Evolutionary conservation across 176 grass and related monocot genomes (phyloP), one percentile per base, ranked within the genome.

Genomic region (Pharus latifolius): DNA sequence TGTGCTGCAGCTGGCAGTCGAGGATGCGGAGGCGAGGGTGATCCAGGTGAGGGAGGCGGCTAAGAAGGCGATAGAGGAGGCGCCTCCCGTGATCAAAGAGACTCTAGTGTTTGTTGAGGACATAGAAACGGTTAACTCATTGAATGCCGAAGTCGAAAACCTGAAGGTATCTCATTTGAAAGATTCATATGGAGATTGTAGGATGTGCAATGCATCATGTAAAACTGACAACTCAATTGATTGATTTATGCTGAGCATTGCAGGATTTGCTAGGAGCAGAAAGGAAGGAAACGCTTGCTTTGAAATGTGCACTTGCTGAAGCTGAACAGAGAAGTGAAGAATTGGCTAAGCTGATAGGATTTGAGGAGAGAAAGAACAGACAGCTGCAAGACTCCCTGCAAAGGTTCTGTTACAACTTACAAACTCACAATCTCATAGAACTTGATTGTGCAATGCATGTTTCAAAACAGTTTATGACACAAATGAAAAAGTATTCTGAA

Each of bases 231-330:
- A 7, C 45, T 2, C 14, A 20, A 43, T 72, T 18, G 45, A 67
- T 7, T 26, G 3, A 9, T 34, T 61, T 1, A 12, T 7, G 10
- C n/a, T 76, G 16, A 3, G 20, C 27, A 24, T 37, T 73, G 78
- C 78, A 90, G 87, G 87, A 33, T 78, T 60, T 74, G 32, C 27
- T 85, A 7, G 78, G 63, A 70, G 69, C 61, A 60, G 82, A 90
- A 78, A 85, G 69, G 60, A 67, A 65, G 43, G 68, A 55, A 28
- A 74, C 69, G 2, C 43, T 78, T 71, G 40, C 75, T 1, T 3
- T 33, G 1, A 85, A 85, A 49, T 85, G 85, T 50, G 42, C 57
- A 24, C 35, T 78, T 15, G 3, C 74, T 10, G 79, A 78, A 73
- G 69, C 75, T 17, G 78, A 90, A 65, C 17, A 78, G 53, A 78